Evolutionary conservation across 306 rosid species (phyloP).

Genomic region (Inga laurina): DNA sequence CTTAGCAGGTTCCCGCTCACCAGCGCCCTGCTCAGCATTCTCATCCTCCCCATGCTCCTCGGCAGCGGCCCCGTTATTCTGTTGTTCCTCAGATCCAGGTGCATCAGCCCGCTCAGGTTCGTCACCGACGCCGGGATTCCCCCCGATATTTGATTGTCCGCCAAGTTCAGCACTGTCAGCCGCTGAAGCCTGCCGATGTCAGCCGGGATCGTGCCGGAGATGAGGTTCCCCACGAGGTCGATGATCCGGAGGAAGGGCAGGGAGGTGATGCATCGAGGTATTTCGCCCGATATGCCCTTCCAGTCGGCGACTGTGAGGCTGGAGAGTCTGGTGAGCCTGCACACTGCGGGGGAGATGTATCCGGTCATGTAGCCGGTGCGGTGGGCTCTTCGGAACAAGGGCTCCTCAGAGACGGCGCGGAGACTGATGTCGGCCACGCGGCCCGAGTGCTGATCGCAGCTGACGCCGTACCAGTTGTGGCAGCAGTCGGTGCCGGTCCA

Average conservation of each 20-base stretch:
- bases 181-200: slow-evolving; percentile 65
- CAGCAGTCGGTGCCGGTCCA: slow-evolving; percentile 92
- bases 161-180: slow-evolving; percentile 76
- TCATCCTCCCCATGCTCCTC: slow-evolving; percentile 42
- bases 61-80: slow-evolving; percentile 63
- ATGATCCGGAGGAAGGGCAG: slow-evolving; percentile 82
- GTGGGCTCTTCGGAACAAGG: slow-evolving; percentile 51
- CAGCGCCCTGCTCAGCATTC: slow-evolving; percentile 86
- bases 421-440: slow-evolving; percentile 91
- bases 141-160: slow-evolving; percentile 77
- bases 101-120: slow-evolving; percentile 57
- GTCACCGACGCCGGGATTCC: slow-evolving; percentile 63
- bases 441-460: slow-evolving; percentile 66
- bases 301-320: slow-evolving; percentile 82
- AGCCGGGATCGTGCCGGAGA: slow-evolving; percentile 61
- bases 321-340: slow-evolving; percentile 71
- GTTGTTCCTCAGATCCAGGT: slow-evolving; percentile 86
- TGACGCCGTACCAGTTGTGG: slow-evolving; percentile 78
- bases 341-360: slow-evolving; percentile 64
- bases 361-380: slow-evolving; percentile 95
- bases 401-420: slow-evolving; percentile 91
- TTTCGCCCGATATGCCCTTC: slow-evolving; percentile 90
- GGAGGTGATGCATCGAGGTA: slow-evolving; percentile 68
- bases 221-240: slow-evolving; percentile 76
- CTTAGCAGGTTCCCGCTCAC: slow-evolving; percentile 64